Evolutionary conservation across 371 early-diverging fungal species (phyloP), one percentile per base, ranked within the genome.

Genomic region (Fennellomyces sp.): DNA sequence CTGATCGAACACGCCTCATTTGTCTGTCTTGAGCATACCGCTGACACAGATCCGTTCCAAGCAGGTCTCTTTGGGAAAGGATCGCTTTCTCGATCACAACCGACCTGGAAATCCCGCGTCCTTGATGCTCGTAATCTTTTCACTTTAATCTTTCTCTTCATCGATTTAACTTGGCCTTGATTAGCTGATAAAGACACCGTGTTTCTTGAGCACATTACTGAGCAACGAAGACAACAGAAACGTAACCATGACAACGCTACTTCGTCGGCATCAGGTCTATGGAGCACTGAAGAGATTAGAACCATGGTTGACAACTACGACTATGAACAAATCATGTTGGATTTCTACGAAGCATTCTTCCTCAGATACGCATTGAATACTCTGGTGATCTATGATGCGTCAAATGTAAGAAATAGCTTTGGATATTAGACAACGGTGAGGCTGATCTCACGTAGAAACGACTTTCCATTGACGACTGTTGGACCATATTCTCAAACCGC

Each of bases 21-120:
- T 36, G 55, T 54, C 26, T 54, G 55, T 38, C 38, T 54, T 38
- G 25, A 39, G 23, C 33, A 54, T 19, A 21, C 19, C 39, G 3
- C 5, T 45, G 55, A 54, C 19, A 23, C 13, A 23, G 27, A 38
- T 33, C 55, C 33, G 5, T 39, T 26, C 13, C 36, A 36, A 36
- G 2, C 41, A 13, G 38, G 55, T 23, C 36, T 54, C 23, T 94
- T 91, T 80, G 95, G 94, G 33, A 95, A 95, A 67, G 96, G 93
- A 4, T 80, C 84, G 2, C 74, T 95, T 13, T 93, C 94, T 4
- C 68, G 96, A 38, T 85, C 93, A 52, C 84, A 91, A 23, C 87
- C 94, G 3, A 90, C 93, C 1, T 93, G 93, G 91, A 64, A 69
- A 15, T 33, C 51, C 11, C 64, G 80, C 17, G 57, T 55, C 6